Percentiles rank a stretch among this genome's conserved stretches.
These are phyloP conservation scores for Arachis stenosperma DNA, from an alignment of 306 rosid genomes.

Conservation along the genomic window DNA sequence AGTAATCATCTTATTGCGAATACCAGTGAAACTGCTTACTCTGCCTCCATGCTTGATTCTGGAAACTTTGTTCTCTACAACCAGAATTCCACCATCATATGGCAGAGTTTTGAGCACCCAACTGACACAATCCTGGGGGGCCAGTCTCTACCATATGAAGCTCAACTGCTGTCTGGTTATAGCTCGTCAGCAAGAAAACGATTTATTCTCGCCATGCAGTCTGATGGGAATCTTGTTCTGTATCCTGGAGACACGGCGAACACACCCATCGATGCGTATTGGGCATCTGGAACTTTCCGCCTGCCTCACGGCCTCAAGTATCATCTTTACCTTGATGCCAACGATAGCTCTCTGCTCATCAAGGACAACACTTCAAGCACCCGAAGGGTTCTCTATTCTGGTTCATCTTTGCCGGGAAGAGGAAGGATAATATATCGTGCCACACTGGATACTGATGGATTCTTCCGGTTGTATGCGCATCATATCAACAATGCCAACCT, in stretches of 20 bases:
- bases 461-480: conserved; percentile 33
- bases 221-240: conserved; percentile 43
- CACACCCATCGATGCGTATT: neutral
- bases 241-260: conserved; percentile 28
- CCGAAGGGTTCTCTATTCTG: too few relatives aligned
- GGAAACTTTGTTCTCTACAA: conserved; percentile 45
- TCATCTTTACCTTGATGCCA: conserved; percentile 29
- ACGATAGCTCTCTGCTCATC: neutral
- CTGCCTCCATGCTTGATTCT: conserved; percentile 49
- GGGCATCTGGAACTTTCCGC: neutral
- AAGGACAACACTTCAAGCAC: neutral
- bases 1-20: conserved; percentile 17
- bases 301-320: too few relatives aligned
- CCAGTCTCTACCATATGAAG: conserved; percentile 29
- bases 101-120: conserved; percentile 52
- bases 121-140: conserved; percentile 38
- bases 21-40: conserved; percentile 24
- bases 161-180: conserved; percentile 17
- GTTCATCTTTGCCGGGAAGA: neutral
- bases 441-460: conserved; percentile 39
- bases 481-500: neutral
- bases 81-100: conserved; percentile 4
- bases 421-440: conserved; percentile 25
- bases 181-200: conserved; percentile 9
- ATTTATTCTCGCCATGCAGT: conserved; percentile 37